Evolutionary conservation across 495 filamentous ascomycete species (phyloP).

Genomic region (Astrocystis sublimbata): DNA sequence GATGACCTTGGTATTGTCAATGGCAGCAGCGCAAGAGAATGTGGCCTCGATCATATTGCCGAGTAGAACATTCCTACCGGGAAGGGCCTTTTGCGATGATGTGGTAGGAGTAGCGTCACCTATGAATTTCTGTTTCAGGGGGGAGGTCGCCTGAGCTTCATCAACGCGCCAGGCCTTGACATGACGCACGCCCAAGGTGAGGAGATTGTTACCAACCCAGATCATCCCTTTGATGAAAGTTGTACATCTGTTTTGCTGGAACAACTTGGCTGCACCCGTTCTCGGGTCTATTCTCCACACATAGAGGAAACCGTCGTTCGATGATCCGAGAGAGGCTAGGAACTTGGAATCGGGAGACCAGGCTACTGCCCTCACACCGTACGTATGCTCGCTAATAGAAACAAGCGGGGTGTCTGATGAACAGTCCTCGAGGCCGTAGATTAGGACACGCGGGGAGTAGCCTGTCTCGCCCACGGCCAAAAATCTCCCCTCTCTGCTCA

Average conservation of each 20-base stretch:
- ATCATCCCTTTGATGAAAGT: constrained; percentile 77
- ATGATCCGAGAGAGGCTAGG: constrained; percentile 81
- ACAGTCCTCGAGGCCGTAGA: constrained; percentile 79
- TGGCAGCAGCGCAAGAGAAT: constrained; percentile 74
- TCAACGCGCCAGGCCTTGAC: constrained; percentile 92
- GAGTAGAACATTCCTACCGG: constrained; percentile 70
- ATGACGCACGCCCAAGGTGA: constrained; percentile 81
- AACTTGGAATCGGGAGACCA: constrained; percentile 88
- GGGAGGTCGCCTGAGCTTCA: constrained; percentile 50
- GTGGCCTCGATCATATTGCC: constrained; percentile 75
- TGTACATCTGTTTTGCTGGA: constrained; percentile 94
- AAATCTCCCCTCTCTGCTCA: constrained; percentile 86
- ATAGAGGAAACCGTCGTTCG: constrained; percentile 92
- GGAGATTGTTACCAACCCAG: constrained; percentile 70
- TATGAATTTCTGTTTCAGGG: constrained; percentile 48
- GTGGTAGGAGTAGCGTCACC: constrained; percentile 41
- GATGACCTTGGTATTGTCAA: constrained; percentile 68
- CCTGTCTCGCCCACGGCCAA: constrained; percentile 95
- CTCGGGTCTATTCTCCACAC: constrained; percentile 83
- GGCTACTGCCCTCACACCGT: constrained; percentile 82
- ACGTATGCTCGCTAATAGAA: constrained; percentile 84
- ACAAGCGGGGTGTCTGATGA: constrained; percentile 81
- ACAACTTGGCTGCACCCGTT: constrained; percentile 80
- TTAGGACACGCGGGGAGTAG: constrained; percentile 85
- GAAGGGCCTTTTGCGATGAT: constrained; percentile 52